Conservation (phyloP, 2,329 filamentous ascomycete species). For the Fusarium armeniacum region DNA sequence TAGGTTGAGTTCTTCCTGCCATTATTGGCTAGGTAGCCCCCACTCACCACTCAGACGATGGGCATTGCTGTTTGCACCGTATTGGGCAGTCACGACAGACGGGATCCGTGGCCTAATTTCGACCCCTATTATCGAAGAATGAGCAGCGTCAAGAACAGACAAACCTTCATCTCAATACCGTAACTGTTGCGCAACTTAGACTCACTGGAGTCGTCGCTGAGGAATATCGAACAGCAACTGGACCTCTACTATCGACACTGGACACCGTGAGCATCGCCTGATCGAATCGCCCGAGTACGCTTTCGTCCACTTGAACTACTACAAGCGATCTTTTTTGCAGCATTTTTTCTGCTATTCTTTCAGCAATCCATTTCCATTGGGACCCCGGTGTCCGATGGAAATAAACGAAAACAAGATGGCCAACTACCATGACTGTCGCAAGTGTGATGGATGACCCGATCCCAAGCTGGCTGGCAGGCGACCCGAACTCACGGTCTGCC, state of each 20-base stretch:
- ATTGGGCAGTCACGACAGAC: neutral
- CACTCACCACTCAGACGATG: neutral
- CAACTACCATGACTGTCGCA: neutral
- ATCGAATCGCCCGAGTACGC: neutral
- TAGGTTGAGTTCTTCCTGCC: neutral
- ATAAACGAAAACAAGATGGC: neutral
- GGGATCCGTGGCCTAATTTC: neutral
- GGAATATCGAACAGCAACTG: neutral
- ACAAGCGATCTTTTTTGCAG: neutral
- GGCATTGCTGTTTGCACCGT: neutral
- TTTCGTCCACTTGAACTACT: neutral
- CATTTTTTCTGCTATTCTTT: neutral
- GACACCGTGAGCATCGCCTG: neutral
- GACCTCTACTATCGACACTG: neutral
- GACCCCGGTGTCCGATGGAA: neutral
- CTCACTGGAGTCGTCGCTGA: neutral
- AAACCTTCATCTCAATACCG: neutral
- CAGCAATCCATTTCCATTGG: neutral
- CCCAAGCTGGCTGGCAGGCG: neutral
- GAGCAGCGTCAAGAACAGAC: neutral
- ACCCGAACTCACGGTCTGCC: neutral
- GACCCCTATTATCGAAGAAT: neutral
- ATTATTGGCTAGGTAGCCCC: neutral
- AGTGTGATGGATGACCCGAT: slow-evolving; percentile 3
- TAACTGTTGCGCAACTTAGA: neutral